phyloP scores from a whole-genome alignment of 331 rosid species.

The Malus hybrid region DNA sequence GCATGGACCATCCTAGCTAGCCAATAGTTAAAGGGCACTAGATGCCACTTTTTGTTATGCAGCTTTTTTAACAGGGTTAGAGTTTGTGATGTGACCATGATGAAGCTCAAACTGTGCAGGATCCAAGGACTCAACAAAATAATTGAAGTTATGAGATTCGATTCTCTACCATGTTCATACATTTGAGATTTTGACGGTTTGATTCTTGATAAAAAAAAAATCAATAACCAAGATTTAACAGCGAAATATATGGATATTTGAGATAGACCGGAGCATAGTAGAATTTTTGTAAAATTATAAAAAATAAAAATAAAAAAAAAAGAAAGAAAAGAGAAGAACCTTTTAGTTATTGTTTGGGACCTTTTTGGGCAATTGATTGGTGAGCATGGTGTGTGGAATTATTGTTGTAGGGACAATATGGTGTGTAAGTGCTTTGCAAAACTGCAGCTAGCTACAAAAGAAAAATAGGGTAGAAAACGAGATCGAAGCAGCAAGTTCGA shows the following conservation, averaged over 20 bases:
- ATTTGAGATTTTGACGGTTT: too few relatives aligned
- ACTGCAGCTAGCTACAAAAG: background rate
- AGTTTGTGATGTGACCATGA: background rate
- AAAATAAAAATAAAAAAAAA: too few relatives aligned
- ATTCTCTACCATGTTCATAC: too few relatives aligned
- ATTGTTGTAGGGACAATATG: conserved; percentile 2
- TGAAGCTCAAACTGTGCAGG: background rate
- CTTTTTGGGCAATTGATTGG: background rate
- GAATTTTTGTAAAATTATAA: too few relatives aligned
- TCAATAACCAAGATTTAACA: too few relatives aligned
- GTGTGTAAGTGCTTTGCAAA: background rate
- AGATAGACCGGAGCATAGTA: too few relatives aligned
- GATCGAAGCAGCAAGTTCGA: background rate
- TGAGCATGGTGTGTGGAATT: background rate
- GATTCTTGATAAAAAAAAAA: too few relatives aligned
- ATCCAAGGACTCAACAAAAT: background rate
- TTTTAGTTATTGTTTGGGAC: background rate
- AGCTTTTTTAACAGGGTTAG: background rate
- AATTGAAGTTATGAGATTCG: too few relatives aligned
- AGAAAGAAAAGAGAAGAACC: too few relatives aligned
- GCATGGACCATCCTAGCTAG: conserved; percentile 9
- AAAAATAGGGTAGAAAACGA: background rate
- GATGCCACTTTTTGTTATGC: background rate
- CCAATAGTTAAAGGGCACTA: background rate
- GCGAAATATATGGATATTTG: too few relatives aligned